These are phyloP conservation scores for Penstemon barbatus DNA, from an alignment of 257 asterid species.

Conservation along the genomic window DNA sequence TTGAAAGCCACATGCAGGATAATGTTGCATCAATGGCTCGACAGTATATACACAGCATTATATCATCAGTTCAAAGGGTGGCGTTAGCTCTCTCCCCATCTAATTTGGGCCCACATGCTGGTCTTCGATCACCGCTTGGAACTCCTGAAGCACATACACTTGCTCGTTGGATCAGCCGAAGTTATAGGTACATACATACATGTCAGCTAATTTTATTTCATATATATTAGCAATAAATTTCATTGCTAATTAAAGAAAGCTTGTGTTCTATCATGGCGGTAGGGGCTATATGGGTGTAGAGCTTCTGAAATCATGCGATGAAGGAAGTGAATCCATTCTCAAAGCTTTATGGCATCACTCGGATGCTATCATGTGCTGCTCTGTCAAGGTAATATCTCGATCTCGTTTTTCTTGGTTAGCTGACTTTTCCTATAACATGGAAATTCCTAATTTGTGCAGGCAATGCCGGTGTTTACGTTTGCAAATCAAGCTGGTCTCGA, in stretches of 20 bases:
- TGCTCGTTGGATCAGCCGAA: constrained; percentile 83
- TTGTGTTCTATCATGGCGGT: background rate
- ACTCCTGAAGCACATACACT: constrained; percentile 84
- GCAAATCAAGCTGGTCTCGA: constrained; percentile 95
- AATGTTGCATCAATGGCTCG: constrained; percentile 79
- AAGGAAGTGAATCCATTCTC: constrained; percentile 69
- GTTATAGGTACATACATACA: constrained; percentile 57
- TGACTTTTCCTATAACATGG: too few species aligned
- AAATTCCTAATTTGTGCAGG: constrained; percentile 44
- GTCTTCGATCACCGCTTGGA: constrained; percentile 68
- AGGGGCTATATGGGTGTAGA: constrained; percentile 78
- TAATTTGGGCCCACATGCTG: constrained; percentile 53
- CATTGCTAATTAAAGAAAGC: too few species aligned
- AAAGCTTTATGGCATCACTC: constrained; percentile 76
- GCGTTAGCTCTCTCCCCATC: constrained; percentile 89
- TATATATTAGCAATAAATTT: too few species aligned
- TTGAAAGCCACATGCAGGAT: constrained; percentile 91
- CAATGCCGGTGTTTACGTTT: constrained; percentile 74
- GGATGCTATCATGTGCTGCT: constrained; percentile 86
- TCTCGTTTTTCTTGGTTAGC: too few species aligned
- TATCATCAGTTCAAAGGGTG: constrained; percentile 89
- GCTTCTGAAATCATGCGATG: constrained; percentile 58
- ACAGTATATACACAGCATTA: constrained; percentile 86
- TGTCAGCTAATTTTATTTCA: background rate
- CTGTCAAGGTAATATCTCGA: constrained; percentile 55